These are phyloP conservation scores for Erigeron canadensis DNA, from an alignment of 129 eudicot genomes.

Conservation along the genomic window DNA sequence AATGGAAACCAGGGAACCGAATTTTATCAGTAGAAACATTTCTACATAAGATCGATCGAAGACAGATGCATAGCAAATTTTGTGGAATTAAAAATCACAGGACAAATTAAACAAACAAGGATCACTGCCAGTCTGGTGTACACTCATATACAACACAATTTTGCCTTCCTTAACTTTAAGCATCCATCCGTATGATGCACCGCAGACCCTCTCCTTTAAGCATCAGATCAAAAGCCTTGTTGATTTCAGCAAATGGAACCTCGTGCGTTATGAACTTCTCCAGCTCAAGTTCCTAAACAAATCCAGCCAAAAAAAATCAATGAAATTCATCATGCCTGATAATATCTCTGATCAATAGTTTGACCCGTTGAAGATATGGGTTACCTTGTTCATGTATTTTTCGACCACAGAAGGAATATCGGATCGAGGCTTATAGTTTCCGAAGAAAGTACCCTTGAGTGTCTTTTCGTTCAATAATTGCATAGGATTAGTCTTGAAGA, in stretches of 20 bases:
- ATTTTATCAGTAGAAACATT: too few species aligned
- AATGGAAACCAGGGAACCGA: too few species aligned
- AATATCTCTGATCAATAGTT: too few species aligned
- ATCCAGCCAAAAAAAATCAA: not conserved
- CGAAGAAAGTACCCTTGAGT: constrained; percentile 84
- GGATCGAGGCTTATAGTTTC: constrained; percentile 74
- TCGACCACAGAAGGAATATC: constrained; percentile 75
- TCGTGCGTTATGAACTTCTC: constrained; percentile 49
- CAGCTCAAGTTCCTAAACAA: constrained; percentile 40
- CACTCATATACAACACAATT: not conserved
- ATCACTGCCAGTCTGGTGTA: not conserved
- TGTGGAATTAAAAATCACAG: too few species aligned
- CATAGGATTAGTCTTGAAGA: constrained; percentile 67
- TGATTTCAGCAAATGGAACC: constrained; percentile 43
- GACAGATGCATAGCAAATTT: too few species aligned
- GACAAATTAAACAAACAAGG: not conserved
- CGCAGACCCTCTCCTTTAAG: constrained; percentile 49
- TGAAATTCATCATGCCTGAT: not conserved
- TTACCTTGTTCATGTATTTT: constrained; percentile 77
- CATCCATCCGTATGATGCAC: constrained; percentile 47
- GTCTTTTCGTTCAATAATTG: constrained; percentile 76
- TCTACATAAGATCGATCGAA: too few species aligned
- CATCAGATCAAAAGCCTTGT: constrained; percentile 47
- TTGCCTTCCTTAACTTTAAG: not conserved
- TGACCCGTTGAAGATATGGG: not conserved